phyloP scores from a whole-genome alignment of 371 early-diverging fungal species.

The Lichtheimia corymbifera region DNA sequence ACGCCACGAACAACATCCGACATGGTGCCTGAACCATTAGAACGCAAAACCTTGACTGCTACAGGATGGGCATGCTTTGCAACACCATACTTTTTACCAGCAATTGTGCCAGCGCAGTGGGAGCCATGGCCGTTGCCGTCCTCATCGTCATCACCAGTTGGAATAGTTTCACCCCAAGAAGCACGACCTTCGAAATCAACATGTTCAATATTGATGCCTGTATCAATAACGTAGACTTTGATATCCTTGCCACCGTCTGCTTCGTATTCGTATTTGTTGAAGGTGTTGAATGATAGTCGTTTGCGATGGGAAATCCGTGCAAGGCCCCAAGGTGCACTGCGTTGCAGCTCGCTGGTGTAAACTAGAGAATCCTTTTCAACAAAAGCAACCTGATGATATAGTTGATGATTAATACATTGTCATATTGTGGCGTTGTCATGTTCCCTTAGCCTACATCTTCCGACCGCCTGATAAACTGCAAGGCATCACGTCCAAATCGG shows the following conservation, averaged over 20 bases:
- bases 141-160: constrained; percentile 66
- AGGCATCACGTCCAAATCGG: constrained; percentile 63
- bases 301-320: constrained; percentile 81
- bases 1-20: constrained; percentile 74
- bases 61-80: constrained; percentile 86
- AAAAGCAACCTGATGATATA: constrained; percentile 66
- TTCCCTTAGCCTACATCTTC: constrained; percentile 30
- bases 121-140: constrained; percentile 91
- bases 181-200: constrained; percentile 90
- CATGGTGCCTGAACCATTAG: constrained; percentile 81
- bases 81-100: constrained; percentile 81
- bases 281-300: constrained; percentile 56
- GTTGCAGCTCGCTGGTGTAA: constrained; percentile 61
- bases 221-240: constrained; percentile 87
- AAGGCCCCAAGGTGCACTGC: constrained; percentile 88
- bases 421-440: background rate
- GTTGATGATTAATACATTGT: background rate
- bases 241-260: constrained; percentile 74
- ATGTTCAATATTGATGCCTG: constrained; percentile 81
- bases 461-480: constrained; percentile 71
- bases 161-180: constrained; percentile 73
- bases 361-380: constrained; percentile 84
- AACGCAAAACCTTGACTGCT: constrained; percentile 87
- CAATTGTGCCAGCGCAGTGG: constrained; percentile 93
- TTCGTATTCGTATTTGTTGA: constrained; percentile 75